Evolutionary conservation across 2,329 filamentous ascomycete species (phyloP), one percentile per base, ranked within the genome.

Genomic region (Trichophyton simii): DNA sequence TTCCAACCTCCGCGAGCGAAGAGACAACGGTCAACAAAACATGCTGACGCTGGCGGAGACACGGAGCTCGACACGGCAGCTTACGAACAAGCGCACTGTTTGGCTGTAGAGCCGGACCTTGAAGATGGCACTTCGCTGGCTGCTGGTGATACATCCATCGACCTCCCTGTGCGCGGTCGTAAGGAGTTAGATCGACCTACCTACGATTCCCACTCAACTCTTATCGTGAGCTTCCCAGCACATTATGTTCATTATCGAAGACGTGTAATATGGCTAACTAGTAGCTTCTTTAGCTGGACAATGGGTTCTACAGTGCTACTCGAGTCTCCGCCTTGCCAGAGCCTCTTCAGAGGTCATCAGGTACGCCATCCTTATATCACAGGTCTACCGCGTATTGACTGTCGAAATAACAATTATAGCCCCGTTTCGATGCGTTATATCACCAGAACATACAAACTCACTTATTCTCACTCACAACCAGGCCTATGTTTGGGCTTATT

Each of bases 401-500:
- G 28, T 34, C 25, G n/a, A 42, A 52, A 61, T 60, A 42, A 52
- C 28, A 44, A 61, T 66, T 62, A 61, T 67, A 89, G 86, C 77
- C 63, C 80, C 79, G 65, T 84, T 87, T 72, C 82, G 84, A 69
- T 87, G 86, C 69, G 81, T 83, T 36, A 79, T 90, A 63, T 78
- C 83, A 72, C 83, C 81, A 46, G 82, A 79, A 63, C 83, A 77
- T 70, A 87, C 84, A 66, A 89, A 91, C 70, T 91, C 89, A 57
- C 80, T 97, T 61, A 86, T 85, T 55, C 80, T 97, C 61, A 95
- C 89, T 7, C 84, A 87, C 66, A 85, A 87, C 6, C 86, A 91
- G 70, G 94, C 91, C 67, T 82, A 95, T 64, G 84, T 96, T 58
- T 99, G 94, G 94, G 87, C 89, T 15, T 97, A 97, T 75, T 58